A percentile compares a stretch with the other conserved stretches of the same genome.
These are phyloP conservation scores for Hemisphaericaspora nanyangensis DNA, from an alignment of 805 yeast genomes.

Conservation along the genomic window DNA sequence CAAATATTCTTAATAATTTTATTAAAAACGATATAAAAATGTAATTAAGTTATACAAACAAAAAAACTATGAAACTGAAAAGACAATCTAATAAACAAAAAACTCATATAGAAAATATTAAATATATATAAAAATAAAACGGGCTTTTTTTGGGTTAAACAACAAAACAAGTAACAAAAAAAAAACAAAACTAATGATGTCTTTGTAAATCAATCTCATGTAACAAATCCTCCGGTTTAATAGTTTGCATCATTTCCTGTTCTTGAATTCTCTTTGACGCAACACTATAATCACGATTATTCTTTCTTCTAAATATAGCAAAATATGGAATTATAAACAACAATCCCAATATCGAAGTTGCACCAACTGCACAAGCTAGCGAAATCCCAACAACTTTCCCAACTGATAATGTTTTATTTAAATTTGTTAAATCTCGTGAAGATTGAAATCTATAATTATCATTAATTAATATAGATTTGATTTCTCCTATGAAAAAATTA, in stretches of 20 bases:
- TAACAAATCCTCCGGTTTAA: constrained; percentile 40
- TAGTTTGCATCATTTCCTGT: constrained; percentile 42
- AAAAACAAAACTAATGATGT: constrained; percentile 13
- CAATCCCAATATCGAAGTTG: constrained; percentile 38
- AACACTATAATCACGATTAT: constrained; percentile 12
- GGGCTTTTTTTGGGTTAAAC: no score
- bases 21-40: background rate
- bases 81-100: background rate
- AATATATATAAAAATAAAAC: no score
- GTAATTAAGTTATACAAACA: background rate
- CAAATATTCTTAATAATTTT: no score
- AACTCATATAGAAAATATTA: background rate
- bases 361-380: constrained; percentile 43
- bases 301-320: constrained; percentile 27
- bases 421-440: constrained; percentile 25
- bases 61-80: background rate
- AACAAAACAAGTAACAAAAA: no score
- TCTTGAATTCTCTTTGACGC: constrained; percentile 34
- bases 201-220: constrained; percentile 45
- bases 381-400: constrained; percentile 46
- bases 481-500: constrained; percentile 28
- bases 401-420: constrained; percentile 20
- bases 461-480: constrained; percentile 29
- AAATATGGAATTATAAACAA: constrained; percentile 39
- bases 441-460: constrained; percentile 34